These are phyloP conservation scores for Botrytis fragariae DNA, from an alignment of 2,329 filamentous ascomycete species.

Conservation along the genomic window DNA sequence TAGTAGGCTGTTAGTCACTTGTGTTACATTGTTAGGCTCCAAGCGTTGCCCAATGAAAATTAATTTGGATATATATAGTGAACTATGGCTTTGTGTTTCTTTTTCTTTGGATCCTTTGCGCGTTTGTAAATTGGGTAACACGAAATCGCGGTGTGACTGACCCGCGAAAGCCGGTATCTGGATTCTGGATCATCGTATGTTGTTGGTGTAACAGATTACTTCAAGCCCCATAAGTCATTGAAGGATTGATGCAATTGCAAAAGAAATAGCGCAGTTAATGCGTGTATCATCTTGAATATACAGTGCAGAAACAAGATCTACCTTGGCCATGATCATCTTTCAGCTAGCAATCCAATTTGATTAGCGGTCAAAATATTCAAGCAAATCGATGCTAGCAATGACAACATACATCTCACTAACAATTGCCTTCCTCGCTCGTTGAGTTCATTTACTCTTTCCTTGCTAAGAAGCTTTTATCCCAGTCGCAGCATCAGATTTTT, in stretches of 20 bases:
- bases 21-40: neutral
- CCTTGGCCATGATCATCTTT: neutral
- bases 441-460: neutral
- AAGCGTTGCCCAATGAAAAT: neutral
- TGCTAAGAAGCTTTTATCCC: too few relatives aligned
- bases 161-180: neutral
- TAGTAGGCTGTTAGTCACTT: neutral
- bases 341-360: too few relatives aligned
- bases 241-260: neutral
- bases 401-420: neutral
- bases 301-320: neutral
- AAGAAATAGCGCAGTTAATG: fast-evolving
- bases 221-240: neutral
- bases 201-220: neutral
- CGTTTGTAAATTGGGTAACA: neutral
- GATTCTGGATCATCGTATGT: neutral
- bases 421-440: neutral
- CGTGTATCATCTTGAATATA: neutral
- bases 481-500: fast-evolving
- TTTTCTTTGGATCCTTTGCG: neutral
- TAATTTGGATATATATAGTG: neutral
- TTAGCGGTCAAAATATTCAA: neutral
- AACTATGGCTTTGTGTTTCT: neutral
- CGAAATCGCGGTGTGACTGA: neutral
- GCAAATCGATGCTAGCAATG: neutral